Percentiles rank a stretch among this genome's conserved stretches.
These are phyloP conservation scores for Sugiyamaella boreocaroliniensis DNA, from an alignment of 805 yeast genomes.

Conservation along the genomic window DNA sequence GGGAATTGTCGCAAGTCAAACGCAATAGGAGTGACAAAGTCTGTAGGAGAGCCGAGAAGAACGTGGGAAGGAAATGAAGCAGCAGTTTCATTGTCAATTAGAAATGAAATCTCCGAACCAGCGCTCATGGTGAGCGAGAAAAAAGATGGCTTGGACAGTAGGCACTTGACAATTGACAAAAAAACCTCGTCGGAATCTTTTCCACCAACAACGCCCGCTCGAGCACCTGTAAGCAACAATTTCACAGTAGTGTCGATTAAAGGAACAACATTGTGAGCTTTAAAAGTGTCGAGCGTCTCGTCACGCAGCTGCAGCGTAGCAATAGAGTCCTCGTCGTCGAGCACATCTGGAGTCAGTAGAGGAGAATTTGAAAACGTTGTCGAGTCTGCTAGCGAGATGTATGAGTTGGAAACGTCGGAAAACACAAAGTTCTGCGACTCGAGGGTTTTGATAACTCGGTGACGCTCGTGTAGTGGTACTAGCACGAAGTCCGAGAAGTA, in stretches of 20 bases:
- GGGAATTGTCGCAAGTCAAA: conserved; percentile 51
- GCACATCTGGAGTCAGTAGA: neutral
- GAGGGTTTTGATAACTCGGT: conserved; percentile 41
- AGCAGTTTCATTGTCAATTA: conserved; percentile 21
- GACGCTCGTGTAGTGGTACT: conserved; percentile 43
- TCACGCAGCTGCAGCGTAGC: neutral
- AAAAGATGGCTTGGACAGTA: conserved; percentile 27
- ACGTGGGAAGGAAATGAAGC: conserved; percentile 41
- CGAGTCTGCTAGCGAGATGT: conserved; percentile 24
- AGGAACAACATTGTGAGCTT: conserved; percentile 38
- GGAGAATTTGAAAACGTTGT: conserved; percentile 3
- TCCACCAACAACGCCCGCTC: conserved; percentile 41
- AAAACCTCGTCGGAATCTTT: conserved; percentile 28
- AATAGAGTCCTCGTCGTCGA: neutral
- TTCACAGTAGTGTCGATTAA: conserved; percentile 35
- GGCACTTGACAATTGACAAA: conserved; percentile 36
- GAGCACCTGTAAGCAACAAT: conserved; percentile 52
- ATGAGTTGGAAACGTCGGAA: conserved; percentile 40
- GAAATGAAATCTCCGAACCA: conserved; percentile 26
- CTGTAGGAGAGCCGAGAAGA: conserved; percentile 52
- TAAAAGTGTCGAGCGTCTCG: conserved; percentile 7
- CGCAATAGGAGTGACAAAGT: conserved; percentile 49
- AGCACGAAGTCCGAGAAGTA: conserved; percentile 60
- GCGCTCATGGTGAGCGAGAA: conserved; percentile 28
- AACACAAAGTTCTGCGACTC: conserved; percentile 40